A percentile compares a stretch with the other conserved stretches of the same genome.
Evolutionary conservation across 768 basidiomycete species (phyloP).

Genomic region (Candolleomyces aberdarensis): DNA sequence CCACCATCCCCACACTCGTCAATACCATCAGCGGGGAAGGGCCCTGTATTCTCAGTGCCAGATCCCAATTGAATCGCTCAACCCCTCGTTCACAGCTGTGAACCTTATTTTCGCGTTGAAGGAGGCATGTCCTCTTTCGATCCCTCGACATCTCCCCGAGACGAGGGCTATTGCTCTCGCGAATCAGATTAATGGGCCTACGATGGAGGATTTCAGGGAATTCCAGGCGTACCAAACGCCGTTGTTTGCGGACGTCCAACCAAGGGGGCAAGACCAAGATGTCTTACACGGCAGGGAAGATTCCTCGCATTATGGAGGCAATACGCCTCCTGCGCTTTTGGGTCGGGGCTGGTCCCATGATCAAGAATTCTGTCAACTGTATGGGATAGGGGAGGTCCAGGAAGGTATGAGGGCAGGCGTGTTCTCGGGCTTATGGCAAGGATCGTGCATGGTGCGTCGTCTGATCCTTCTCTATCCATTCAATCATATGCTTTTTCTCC

Average conservation of each 20-base stretch:
- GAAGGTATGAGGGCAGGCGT: constrained; percentile 34
- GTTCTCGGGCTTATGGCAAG: constrained; percentile 60
- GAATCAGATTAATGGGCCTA: constrained; percentile 47
- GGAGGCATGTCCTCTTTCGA: constrained; percentile 39
- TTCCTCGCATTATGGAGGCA: constrained; percentile 17
- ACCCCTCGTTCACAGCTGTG: constrained; percentile 41
- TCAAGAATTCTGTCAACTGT: constrained; percentile 16
- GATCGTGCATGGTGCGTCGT: constrained; percentile 50
- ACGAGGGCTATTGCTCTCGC: constrained; percentile 44
- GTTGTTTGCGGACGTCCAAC: constrained; percentile 42
- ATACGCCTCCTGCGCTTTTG: constrained; percentile 14
- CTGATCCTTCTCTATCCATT: constrained; percentile 7
- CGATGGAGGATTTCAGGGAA: constrained; percentile 47
- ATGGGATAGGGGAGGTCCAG: constrained; percentile 2
- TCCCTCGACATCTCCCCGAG: constrained; percentile 50
- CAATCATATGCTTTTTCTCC: too few species aligned
- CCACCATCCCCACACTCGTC: background rate
- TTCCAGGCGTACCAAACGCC: constrained; percentile 42
- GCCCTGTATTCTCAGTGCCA: background rate
- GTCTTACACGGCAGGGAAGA: too few species aligned
- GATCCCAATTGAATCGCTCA: constrained; percentile 1
- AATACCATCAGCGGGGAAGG: background rate
- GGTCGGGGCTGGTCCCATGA: constrained; percentile 16
- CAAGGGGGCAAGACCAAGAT: too few species aligned
- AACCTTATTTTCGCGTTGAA: constrained; percentile 51